phyloP scores from a whole-genome alignment of 495 filamentous ascomycete genomes.

The Aspergillus taichungensis region DNA sequence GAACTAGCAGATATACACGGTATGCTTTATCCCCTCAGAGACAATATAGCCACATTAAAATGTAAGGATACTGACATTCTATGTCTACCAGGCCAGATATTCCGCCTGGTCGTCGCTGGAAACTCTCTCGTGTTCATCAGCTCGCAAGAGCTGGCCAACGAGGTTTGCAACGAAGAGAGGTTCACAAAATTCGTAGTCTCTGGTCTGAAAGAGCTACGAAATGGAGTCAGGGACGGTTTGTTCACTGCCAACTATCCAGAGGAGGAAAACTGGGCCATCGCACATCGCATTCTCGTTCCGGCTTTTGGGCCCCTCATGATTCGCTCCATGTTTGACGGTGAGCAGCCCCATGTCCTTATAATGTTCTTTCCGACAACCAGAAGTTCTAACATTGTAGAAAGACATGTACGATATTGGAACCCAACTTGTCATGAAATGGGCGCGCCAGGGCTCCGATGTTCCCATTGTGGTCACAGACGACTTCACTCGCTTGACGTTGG shows the following conservation, averaged over 20 bases:
- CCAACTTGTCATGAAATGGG: slow-evolving; percentile 71
- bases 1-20: slow-evolving; percentile 56
- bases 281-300: slow-evolving; percentile 58
- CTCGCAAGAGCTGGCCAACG: slow-evolving; percentile 49
- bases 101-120: slow-evolving; percentile 26
- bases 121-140: slow-evolving; percentile 26
- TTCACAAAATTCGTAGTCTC: slow-evolving; percentile 49
- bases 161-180: slow-evolving; percentile 58
- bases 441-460: slow-evolving; percentile 47
- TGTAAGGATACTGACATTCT: slow-evolving; percentile 8
- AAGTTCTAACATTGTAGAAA: background rate
- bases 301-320: slow-evolving; percentile 67
- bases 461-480: slow-evolving; percentile 57
- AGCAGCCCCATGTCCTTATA: background rate
- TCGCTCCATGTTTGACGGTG: slow-evolving; percentile 54
- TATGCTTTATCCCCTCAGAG: slow-evolving; percentile 3
- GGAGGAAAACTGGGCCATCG: slow-evolving; percentile 61
- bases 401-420: slow-evolving; percentile 68
- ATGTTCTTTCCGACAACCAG: too few relatives aligned
- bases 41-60: slow-evolving; percentile 12
- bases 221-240: slow-evolving; percentile 55
- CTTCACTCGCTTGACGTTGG: slow-evolving; percentile 66
- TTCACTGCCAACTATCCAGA: slow-evolving; percentile 53
- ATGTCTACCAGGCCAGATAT: slow-evolving; percentile 45
- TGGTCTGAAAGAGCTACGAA: slow-evolving; percentile 45